Conservation (phyloP, 257 asterid genomes). For the Gentiana dahurica region DNA sequence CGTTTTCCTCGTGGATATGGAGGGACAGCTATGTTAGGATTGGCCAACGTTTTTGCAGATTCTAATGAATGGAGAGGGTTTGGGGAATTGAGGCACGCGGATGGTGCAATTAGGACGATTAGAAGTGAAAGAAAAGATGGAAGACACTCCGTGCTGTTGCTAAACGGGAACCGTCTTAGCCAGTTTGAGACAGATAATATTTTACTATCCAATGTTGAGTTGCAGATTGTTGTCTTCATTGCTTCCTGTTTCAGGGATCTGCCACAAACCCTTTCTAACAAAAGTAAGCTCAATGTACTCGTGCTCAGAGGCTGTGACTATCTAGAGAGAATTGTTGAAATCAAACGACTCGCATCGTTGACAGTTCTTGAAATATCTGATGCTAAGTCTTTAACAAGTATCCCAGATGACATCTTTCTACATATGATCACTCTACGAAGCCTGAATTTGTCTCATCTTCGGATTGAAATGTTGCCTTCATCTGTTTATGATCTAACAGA, state of each 20-base stretch:
- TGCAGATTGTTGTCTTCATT: constrained; percentile 8
- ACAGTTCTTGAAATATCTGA: constrained; percentile 12
- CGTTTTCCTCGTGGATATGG: constrained; percentile 5
- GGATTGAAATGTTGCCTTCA: neutral
- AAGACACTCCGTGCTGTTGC: constrained; percentile 1
- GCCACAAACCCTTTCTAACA: neutral
- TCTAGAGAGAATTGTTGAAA: constrained; percentile 2
- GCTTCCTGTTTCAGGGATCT: neutral
- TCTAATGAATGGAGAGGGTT: constrained; percentile 3
- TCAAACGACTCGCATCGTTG: constrained; percentile 1
- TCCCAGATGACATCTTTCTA: constrained; percentile 3
- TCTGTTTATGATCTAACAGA: constrained; percentile 9
- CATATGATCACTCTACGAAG: constrained; percentile 1
- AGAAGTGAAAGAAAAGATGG: neutral
- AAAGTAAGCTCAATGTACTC: constrained; percentile 7
- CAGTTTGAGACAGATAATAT: constrained; percentile 1
- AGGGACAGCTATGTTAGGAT: constrained; percentile 6
- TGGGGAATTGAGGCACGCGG: constrained; percentile 3
- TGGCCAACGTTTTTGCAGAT: constrained; percentile 9
- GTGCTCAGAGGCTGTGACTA: constrained; percentile 9
- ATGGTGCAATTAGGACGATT: constrained; percentile 6
- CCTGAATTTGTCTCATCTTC: constrained; percentile 7
- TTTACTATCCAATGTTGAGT: neutral
- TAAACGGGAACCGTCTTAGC: constrained; percentile 7
- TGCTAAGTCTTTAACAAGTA: constrained; percentile 1